These are phyloP conservation scores for Collybia mongolica DNA, from an alignment of 768 basidiomycete species.

Conservation along the genomic window DNA sequence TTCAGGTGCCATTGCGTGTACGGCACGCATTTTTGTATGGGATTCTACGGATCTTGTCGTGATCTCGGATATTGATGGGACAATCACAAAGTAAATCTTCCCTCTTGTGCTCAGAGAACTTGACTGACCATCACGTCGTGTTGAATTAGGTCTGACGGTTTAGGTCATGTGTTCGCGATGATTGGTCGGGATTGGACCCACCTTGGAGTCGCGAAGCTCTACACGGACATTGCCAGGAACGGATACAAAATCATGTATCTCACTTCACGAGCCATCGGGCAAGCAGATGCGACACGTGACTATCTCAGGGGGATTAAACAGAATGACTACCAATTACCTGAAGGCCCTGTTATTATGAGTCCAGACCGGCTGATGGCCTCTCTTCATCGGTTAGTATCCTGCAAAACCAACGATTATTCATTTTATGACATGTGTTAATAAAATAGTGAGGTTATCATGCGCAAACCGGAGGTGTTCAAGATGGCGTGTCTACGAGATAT, in stretches of 20 bases:
- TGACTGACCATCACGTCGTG: neutral
- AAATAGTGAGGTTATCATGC: conserved; percentile 93
- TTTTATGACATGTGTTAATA: neutral
- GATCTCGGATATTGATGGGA: conserved; percentile 97
- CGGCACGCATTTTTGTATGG: conserved; percentile 95
- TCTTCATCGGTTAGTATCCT: conserved; percentile 74
- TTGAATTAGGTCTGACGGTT: conserved; percentile 77
- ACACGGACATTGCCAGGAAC: conserved; percentile 92
- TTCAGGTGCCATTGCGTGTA: conserved; percentile 78
- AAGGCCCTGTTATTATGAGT: conserved; percentile 98
- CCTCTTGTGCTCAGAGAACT: neutral
- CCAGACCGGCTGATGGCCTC: conserved; percentile 94
- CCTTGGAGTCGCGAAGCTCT: conserved; percentile 93
- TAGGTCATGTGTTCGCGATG: conserved; percentile 96
- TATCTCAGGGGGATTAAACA: conserved; percentile 95
- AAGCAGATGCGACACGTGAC: conserved; percentile 94
- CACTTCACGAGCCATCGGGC: conserved; percentile 95
- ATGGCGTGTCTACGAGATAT: conserved; percentile 99
- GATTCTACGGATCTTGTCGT: conserved; percentile 88
- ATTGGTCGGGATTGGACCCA: conserved; percentile 99
- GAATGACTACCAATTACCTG: conserved; percentile 93
- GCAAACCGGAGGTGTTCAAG: conserved; percentile 99
- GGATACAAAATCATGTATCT: conserved; percentile 99
- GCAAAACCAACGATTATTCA: neutral
- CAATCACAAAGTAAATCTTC: conserved; percentile 86